These are phyloP conservation scores for Dimargaris verticillata DNA, from an alignment of 192 early-diverging fungal species.

Conservation along the genomic window DNA sequence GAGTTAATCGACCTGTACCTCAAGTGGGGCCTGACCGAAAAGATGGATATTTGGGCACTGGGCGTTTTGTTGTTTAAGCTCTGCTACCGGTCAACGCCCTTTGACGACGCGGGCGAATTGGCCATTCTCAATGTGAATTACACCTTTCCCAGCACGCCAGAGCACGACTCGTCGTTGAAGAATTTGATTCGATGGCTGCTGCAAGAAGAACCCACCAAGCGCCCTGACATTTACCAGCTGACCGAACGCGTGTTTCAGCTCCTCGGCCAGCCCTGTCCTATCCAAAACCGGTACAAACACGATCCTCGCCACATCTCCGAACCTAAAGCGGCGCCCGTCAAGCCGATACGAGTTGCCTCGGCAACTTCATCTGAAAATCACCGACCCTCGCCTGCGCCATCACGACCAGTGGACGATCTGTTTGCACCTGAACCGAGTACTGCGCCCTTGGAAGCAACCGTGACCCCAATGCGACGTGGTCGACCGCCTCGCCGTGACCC, in stretches of 20 bases:
- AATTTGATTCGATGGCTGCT: constrained; percentile 55
- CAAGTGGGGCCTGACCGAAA: constrained; percentile 64
- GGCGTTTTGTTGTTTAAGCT: constrained; percentile 91
- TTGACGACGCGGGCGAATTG: constrained; percentile 74
- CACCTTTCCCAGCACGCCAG: constrained; percentile 53
- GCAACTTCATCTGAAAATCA: too few species aligned
- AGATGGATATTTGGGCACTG: constrained; percentile 70
- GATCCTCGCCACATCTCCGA: not conserved
- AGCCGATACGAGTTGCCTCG: constrained; percentile 5
- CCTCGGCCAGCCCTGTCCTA: constrained; percentile 38
- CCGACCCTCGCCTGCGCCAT: not conserved
- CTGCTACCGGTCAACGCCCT: constrained; percentile 89
- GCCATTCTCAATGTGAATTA: constrained; percentile 82
- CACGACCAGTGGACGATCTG: too few species aligned
- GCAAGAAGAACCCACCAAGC: constrained; percentile 49
- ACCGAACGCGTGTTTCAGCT: constrained; percentile 46
- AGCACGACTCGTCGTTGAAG: constrained; percentile 38
- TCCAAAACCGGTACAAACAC: constrained; percentile 26
- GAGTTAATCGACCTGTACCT: constrained; percentile 90
- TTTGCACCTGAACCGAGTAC: not conserved
- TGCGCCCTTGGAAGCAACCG: constrained; percentile 11
- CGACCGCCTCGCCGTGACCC: constrained; percentile 34
- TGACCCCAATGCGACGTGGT: constrained; percentile 81
- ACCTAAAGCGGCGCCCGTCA: constrained; percentile 6
- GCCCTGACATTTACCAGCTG: constrained; percentile 70